Conservation (phyloP, 1,284 basidiomycete genomes). For the Cryptococcus wingfieldii region DNA sequence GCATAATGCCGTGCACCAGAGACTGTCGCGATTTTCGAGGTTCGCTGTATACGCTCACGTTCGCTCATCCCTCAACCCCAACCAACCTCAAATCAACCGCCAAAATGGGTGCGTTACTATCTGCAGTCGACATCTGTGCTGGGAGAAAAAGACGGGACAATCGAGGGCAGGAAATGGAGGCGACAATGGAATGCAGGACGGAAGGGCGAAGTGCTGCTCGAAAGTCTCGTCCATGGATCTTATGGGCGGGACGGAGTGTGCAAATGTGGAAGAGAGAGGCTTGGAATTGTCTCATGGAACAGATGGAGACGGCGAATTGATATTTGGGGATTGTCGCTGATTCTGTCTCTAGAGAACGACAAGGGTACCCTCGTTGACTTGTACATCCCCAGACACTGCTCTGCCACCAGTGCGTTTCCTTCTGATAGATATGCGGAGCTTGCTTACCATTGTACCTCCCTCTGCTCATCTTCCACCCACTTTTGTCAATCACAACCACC, state of each 20-base stretch:
- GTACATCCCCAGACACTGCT: conserved; percentile 98
- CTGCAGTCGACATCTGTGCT: background rate
- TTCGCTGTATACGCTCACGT: conserved; percentile 1
- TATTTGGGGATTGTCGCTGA: background rate
- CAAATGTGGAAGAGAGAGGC: background rate
- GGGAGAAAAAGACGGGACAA: background rate
- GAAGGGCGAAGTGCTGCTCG: background rate
- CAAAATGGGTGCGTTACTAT: conserved; percentile 38
- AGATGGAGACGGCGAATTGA: background rate
- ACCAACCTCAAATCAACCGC: conserved; percentile 17
- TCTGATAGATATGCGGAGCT: background rate
- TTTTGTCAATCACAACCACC: background rate
- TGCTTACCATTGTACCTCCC: background rate
- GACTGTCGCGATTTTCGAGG: too few species aligned
- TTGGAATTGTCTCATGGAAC: background rate
- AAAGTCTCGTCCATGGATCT: background rate
- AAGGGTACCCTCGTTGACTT: conserved; percentile 99
- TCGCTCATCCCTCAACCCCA: conserved; percentile 1
- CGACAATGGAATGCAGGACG: background rate
- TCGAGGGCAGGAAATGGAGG: background rate
- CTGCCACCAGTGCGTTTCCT: conserved; percentile 73
- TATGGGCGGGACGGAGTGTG: background rate
- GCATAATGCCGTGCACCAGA: too few species aligned
- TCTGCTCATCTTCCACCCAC: background rate
- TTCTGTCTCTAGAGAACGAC: conserved; percentile 31